Evolutionary conservation across 176 grass and related monocot genomes (phyloP).

Genomic region (Hsuehochloa calcarea): DNA sequence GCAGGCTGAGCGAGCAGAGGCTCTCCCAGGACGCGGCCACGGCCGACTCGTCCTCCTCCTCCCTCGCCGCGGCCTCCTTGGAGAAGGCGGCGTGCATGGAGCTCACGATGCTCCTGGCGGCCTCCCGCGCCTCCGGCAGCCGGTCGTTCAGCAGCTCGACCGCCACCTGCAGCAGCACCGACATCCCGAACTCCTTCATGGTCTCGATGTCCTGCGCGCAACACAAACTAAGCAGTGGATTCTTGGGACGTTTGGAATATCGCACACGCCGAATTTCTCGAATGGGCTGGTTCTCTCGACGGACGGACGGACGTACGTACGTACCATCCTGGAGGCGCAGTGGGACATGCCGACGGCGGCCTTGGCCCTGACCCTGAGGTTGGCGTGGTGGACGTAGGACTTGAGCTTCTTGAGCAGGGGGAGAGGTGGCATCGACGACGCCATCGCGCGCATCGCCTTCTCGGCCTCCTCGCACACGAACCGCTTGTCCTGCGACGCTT

Average conservation of each 20-base stretch:
- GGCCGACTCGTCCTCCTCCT: background rate
- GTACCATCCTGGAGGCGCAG: slow-evolving; percentile 66
- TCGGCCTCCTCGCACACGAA: slow-evolving; percentile 97
- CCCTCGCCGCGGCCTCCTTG: slow-evolving; percentile 11
- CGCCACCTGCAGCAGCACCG: slow-evolving; percentile 62
- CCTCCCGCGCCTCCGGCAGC: slow-evolving; percentile 88
- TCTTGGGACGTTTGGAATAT: background rate
- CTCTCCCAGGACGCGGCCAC: slow-evolving; percentile 59
- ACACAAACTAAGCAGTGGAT: background rate
- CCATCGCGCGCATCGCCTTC: slow-evolving; percentile 80
- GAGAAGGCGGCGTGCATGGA: slow-evolving; percentile 55
- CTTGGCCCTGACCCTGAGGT: slow-evolving; percentile 91
- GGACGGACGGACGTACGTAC: background rate
- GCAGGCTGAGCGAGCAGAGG: slow-evolving; percentile 78
- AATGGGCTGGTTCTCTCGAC: background rate
- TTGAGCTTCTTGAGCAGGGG: slow-evolving; percentile 74
- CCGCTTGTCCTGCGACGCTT: slow-evolving; percentile 96
- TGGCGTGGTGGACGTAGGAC: slow-evolving; percentile 76
- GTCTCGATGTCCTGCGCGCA: slow-evolving; percentile 42
- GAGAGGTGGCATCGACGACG: slow-evolving; percentile 62
- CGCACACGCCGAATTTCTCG: background rate
- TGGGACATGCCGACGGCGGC: slow-evolving; percentile 86
- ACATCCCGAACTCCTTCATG: slow-evolving; percentile 74
- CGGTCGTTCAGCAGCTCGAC: slow-evolving; percentile 80
- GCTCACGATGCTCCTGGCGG: slow-evolving; percentile 62